Evolutionary conservation across 495 filamentous ascomycete species (phyloP), one percentile per base, ranked within the genome.

Genomic region (Podospora bellae-mahoneyi): DNA sequence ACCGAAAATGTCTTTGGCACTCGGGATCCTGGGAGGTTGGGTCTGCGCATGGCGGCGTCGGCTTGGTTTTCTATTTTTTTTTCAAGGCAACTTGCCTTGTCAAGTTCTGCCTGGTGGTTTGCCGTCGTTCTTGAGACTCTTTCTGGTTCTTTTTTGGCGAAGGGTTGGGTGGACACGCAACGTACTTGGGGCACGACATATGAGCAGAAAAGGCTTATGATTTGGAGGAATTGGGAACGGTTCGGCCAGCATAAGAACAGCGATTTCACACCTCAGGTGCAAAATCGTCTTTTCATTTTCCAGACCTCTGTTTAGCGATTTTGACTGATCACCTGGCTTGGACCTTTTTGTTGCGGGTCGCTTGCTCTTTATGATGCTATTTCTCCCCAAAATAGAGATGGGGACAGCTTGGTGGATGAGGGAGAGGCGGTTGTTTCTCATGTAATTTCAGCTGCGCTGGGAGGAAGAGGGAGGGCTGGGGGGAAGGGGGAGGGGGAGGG

Each of bases 31-130:
- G 19, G 66, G 67, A 54, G 60, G 64, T 58, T 13, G 63, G 19
- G 27, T 65, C 55, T 68, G 69, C 72, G 68, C 67, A 66, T 60
- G 39, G 10, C 60, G 66, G 69, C 70, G 69, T 71, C 65, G 60
- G 64, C 66, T 69, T 64, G 39, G 23, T 23, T 23, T 23, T 64
- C 54, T 28, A 27, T 44, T 44, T 1, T 63, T 68, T 66, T 63
- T 9, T 20, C 19, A 7, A 4, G n/a, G 13, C 32, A 39, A 39
- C 34, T 48, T 63, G 30, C 18, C 61, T 16, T n/a, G 27, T n/a
- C 28, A 48, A 23, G 26, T 48, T 23, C 27, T 67, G 44, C 53
- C 55, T 61, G 27, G 39, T n/a, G 65, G 66, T 30, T 62, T 7
- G 56, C 34, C 39, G 32, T 68, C 71, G 56, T 69, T 61, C 70